phyloP scores from a whole-genome alignment of 305 asterid genomes.

The Solanum hybrid region DNA sequence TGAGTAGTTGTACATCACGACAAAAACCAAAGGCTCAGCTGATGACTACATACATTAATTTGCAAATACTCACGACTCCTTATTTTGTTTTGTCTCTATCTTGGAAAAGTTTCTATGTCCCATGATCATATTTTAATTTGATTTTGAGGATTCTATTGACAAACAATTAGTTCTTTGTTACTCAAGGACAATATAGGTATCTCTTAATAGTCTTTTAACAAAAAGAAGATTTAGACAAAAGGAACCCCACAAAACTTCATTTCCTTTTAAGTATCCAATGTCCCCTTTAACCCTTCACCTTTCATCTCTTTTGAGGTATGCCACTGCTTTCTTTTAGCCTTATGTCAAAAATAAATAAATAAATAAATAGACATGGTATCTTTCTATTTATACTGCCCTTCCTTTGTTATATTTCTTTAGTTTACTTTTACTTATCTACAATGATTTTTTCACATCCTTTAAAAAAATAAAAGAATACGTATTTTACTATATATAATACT shows the following conservation, averaged over 20 bases:
- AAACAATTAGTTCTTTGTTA: constrained; percentile 50
- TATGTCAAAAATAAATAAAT: neutral
- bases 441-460: neutral
- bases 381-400: neutral
- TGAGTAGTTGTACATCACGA: constrained; percentile 32
- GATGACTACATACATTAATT: neutral
- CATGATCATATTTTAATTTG: neutral
- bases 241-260: constrained; percentile 47
- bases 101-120: constrained; percentile 25
- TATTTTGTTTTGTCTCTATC: constrained; percentile 31
- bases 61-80: constrained; percentile 15
- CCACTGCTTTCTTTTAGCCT: neutral
- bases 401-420: neutral
- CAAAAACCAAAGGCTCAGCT: constrained; percentile 21
- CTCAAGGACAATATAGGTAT: constrained; percentile 65
- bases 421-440: neutral
- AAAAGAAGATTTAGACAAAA: constrained; percentile 37
- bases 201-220: neutral
- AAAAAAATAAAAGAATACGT: too few relatives aligned
- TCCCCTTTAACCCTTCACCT: constrained; percentile 32
- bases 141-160: constrained; percentile 53
- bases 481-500: too few relatives aligned
- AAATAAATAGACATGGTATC: neutral
- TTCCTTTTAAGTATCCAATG: constrained; percentile 69
- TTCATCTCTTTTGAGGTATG: constrained; percentile 54